These are phyloP conservation scores for Boletus semigastroideus DNA, from an alignment of 1,284 basidiomycete genomes.

Conservation along the genomic window DNA sequence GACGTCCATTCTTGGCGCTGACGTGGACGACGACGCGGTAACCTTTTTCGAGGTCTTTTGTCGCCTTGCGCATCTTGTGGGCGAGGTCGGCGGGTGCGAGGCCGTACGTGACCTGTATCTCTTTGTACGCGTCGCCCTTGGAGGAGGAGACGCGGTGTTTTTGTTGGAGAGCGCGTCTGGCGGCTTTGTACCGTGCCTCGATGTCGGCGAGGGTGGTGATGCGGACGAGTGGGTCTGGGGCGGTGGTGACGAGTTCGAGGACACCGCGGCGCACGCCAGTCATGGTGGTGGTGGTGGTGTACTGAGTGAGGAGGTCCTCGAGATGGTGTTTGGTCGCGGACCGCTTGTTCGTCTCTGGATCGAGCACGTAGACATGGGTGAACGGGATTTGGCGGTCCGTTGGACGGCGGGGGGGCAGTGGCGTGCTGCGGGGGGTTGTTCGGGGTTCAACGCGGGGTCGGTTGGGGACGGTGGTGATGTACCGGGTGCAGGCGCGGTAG, in stretches of 20 bases:
- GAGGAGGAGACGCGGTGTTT: slow-evolving; percentile 22
- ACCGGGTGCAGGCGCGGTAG: slow-evolving; percentile 1
- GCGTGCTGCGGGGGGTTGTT: too few relatives aligned
- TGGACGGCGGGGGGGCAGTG: slow-evolving; percentile 14
- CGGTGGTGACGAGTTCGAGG: slow-evolving; percentile 50
- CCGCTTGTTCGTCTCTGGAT: slow-evolving; percentile 47
- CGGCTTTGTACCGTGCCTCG: slow-evolving; percentile 36
- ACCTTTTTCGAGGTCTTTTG: slow-evolving; percentile 59
- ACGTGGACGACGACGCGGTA: slow-evolving; percentile 59
- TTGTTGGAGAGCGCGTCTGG: slow-evolving; percentile 36
- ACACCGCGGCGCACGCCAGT: slow-evolving; percentile 36
- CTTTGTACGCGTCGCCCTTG: slow-evolving; percentile 50
- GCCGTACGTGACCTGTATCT: slow-evolving; percentile 74
- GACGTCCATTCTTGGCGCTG: slow-evolving; percentile 46
- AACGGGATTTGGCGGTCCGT: slow-evolving; percentile 38
- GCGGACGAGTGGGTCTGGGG: slow-evolving; percentile 53
- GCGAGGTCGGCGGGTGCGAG: slow-evolving; percentile 58
- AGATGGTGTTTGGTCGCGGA: slow-evolving; percentile 34
- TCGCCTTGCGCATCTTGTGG: slow-evolving; percentile 66
- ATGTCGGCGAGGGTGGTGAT: slow-evolving; percentile 42
- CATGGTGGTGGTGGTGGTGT: neutral
- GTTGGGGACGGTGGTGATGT: neutral
- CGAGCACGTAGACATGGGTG: slow-evolving; percentile 47
- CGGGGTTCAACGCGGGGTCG: slow-evolving; percentile 8
- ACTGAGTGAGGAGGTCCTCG: slow-evolving; percentile 40